Percentiles rank a stretch among this genome's conserved stretches.
These are phyloP conservation scores for Xerocomus amazonicus DNA, from an alignment of 1,284 basidiomycete species.

Conservation along the genomic window DNA sequence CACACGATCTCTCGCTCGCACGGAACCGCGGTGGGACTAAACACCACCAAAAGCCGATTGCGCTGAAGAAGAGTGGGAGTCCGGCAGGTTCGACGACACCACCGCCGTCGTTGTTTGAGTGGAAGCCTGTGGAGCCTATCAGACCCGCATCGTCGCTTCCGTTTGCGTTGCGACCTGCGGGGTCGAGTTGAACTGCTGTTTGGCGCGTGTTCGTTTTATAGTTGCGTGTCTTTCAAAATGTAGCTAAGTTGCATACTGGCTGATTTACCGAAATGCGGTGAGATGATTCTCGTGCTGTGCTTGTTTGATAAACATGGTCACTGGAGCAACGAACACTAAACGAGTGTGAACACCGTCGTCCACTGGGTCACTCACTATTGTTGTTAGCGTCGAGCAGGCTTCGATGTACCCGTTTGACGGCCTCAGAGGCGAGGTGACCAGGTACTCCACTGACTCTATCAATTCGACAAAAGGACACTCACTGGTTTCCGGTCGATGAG, in stretches of 20 bases:
- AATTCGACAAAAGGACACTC: no score
- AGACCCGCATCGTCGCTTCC: slow-evolving; percentile 35
- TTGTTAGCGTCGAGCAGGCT: no score
- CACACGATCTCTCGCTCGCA: slow-evolving; percentile 27
- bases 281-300: no score
- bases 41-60: slow-evolving; percentile 42
- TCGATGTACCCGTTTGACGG: no score
- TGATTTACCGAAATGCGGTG: neutral
- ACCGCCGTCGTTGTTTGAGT: slow-evolving; percentile 48
- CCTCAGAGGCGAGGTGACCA: no score
- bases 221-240: neutral
- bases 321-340: no score
- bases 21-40: slow-evolving; percentile 33
- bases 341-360: no score
- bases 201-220: neutral
- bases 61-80: slow-evolving; percentile 40
- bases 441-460: no score
- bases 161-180: slow-evolving; percentile 24
- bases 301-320: no score
- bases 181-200: slow-evolving; percentile 11
- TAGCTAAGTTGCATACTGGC: neutral
- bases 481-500: no score
- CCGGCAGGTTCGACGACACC: slow-evolving; percentile 26
- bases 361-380: no score
- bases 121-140: slow-evolving; percentile 60